Evolutionary conservation across 2,329 filamentous ascomycete species (phyloP).

Genomic region (Calonectria honghensis): DNA sequence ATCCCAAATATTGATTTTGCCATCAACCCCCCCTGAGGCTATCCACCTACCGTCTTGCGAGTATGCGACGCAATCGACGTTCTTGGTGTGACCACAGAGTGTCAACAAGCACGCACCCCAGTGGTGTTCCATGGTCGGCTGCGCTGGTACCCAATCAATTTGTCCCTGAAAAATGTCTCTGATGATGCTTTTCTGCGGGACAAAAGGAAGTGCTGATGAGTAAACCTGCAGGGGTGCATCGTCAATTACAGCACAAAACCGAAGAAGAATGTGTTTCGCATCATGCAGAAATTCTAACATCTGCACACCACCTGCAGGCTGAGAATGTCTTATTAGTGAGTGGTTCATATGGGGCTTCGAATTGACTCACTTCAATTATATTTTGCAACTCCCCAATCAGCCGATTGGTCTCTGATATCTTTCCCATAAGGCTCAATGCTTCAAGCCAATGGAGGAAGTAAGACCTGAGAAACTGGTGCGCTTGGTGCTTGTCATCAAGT

Average conservation of each 20-base stretch:
- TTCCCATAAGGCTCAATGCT: slow-evolving; percentile 39
- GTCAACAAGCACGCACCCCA: slow-evolving; percentile 48
- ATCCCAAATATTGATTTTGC: not conserved
- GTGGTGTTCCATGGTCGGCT: slow-evolving; percentile 38
- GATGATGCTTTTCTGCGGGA: slow-evolving; percentile 47
- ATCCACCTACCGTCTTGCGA: slow-evolving; percentile 1
- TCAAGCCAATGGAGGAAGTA: slow-evolving; percentile 50
- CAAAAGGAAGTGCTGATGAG: slow-evolving; percentile 51
- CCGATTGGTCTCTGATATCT: not conserved
- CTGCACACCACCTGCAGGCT: slow-evolving; percentile 16
- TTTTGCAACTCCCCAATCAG: slow-evolving; percentile 39
- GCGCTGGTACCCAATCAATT: slow-evolving; percentile 43
- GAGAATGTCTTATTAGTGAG: not conserved
- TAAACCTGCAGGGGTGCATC: slow-evolving; percentile 54
- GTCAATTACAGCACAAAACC: slow-evolving; percentile 36
- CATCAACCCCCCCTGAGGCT: not conserved
- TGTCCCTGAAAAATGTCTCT: slow-evolving; percentile 36
- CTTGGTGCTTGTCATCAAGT: slow-evolving; percentile 51
- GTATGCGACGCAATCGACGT: not conserved
- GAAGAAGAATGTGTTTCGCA: slow-evolving; percentile 41
- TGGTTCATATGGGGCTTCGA: too few relatives aligned
- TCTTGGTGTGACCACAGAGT: not conserved
- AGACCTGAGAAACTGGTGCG: slow-evolving; percentile 41
- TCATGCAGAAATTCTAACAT: slow-evolving; percentile 44
- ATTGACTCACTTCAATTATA: slow-evolving; percentile 18